These are phyloP conservation scores for Myxozyma sirexii DNA, from an alignment of 805 yeast species.

Conservation along the genomic window DNA sequence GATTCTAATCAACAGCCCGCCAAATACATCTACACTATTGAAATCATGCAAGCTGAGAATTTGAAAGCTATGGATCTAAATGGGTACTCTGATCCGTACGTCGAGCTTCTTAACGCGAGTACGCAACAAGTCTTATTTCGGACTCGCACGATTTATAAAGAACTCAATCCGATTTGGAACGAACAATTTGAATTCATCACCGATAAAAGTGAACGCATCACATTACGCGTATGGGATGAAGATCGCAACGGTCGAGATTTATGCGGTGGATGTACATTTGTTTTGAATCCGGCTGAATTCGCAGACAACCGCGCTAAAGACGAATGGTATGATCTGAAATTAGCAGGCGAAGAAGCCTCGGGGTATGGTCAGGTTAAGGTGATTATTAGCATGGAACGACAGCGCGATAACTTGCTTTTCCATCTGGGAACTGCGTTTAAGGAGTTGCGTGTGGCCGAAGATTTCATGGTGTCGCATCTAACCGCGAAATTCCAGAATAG, in stretches of 20 bases:
- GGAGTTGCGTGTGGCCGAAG: slow-evolving; percentile 62
- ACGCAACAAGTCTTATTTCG: slow-evolving; percentile 61
- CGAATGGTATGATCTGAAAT: slow-evolving; percentile 33
- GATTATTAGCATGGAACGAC: slow-evolving; percentile 75
- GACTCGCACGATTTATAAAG: slow-evolving; percentile 65
- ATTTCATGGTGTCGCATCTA: slow-evolving; percentile 66
- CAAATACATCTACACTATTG: slow-evolving; percentile 63
- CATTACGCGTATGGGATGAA: slow-evolving; percentile 13
- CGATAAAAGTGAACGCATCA: not conserved
- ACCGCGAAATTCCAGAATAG: slow-evolving; percentile 58
- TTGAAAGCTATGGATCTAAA: slow-evolving; percentile 52
- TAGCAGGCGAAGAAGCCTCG: slow-evolving; percentile 51
- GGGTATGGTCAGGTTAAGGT: slow-evolving; percentile 69
- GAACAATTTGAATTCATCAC: slow-evolving; percentile 68
- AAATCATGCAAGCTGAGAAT: slow-evolving; percentile 65
- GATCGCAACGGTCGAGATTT: slow-evolving; percentile 7
- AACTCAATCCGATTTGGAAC: slow-evolving; percentile 79
- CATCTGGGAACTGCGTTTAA: slow-evolving; percentile 77
- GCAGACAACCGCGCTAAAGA: slow-evolving; percentile 2
- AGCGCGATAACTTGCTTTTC: slow-evolving; percentile 76
- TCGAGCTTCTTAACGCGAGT: slow-evolving; percentile 61
- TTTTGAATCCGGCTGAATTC: slow-evolving; percentile 4
- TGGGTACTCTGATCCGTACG: slow-evolving; percentile 57
- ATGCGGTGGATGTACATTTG: slow-evolving; percentile 1
- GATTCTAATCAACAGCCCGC: not conserved